Percentiles rank a stretch among this genome's conserved stretches.
Conservation (phyloP, 2,329 filamentous ascomycete genomes). For the Cryphonectria naterciae region DNA sequence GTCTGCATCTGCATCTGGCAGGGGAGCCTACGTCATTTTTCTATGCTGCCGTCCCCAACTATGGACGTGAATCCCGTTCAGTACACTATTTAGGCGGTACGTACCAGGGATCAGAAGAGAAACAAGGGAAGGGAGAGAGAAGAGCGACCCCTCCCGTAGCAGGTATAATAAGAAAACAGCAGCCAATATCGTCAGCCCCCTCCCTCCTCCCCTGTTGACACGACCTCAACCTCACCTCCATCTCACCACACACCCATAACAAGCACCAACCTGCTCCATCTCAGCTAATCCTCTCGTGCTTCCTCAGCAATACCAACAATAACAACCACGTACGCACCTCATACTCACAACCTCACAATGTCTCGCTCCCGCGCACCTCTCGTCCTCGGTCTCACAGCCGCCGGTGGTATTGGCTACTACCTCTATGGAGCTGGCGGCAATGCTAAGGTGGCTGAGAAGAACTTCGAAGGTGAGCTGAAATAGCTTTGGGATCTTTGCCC, state of each 20-base stretch:
- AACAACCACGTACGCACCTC: not conserved
- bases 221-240: not conserved
- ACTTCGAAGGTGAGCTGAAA: constrained; percentile 72
- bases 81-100: not conserved
- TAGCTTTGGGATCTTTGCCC: not conserved
- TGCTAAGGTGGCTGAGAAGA: constrained; percentile 81
- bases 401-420: constrained; percentile 81
- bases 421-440: constrained; percentile 84
- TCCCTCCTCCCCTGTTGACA: not conserved
- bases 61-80: not conserved
- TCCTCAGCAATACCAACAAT: not conserved
- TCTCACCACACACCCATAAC: not conserved
- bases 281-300: not conserved
- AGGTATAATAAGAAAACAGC: constrained; percentile 3
- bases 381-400: constrained; percentile 64
- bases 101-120: not conserved
- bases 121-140: constrained; percentile 10
- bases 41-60: not conserved
- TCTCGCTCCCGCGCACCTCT: constrained; percentile 52
- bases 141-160: not conserved
- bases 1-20: not conserved
- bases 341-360: constrained; percentile 41
- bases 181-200: constrained; percentile 4
- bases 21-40: constrained; percentile 4
- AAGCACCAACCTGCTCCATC: not conserved